Conservation (phyloP, 768 basidiomycete genomes). For the Boletus bicolor region DNA sequence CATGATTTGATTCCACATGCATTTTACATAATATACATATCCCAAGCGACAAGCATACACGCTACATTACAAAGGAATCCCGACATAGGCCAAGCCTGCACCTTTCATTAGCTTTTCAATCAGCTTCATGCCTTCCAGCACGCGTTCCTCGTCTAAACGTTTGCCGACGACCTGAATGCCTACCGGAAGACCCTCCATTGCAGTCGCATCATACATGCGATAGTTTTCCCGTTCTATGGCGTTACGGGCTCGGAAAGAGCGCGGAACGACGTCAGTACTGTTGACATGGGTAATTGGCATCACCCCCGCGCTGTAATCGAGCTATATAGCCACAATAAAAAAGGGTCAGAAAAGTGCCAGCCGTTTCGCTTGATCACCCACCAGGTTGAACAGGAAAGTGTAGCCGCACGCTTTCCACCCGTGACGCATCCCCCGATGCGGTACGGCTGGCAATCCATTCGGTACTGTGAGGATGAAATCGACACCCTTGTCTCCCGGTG, state of each 20-base stretch:
- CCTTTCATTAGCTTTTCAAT: constrained; percentile 31
- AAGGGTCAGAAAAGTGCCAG: not conserved
- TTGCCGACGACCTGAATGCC: constrained; percentile 43
- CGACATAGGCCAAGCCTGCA: constrained; percentile 24
- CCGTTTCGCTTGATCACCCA: constrained; percentile 27
- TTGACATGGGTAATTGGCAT: constrained; percentile 44
- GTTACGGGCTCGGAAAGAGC: constrained; percentile 31
- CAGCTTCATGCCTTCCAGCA: constrained; percentile 44
- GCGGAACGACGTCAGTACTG: constrained; percentile 31
- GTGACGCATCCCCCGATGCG: constrained; percentile 50
- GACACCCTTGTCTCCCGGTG: constrained; percentile 39
- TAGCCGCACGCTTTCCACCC: constrained; percentile 59
- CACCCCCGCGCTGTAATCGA: constrained; percentile 45
- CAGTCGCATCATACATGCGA: constrained; percentile 38
- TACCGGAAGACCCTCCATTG: constrained; percentile 46
- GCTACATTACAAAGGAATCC: constrained; percentile 18
- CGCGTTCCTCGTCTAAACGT: constrained; percentile 47
- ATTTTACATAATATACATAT: not conserved
- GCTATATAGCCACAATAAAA: constrained; percentile 18
- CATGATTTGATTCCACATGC: not conserved
- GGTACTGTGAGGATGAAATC: constrained; percentile 65
- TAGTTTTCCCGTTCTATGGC: constrained; percentile 39
- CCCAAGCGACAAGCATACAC: not conserved
- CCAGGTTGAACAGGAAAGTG: constrained; percentile 67
- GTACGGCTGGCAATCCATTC: constrained; percentile 58